Evolutionary conservation across 164 flowering plant genomes (phyloP), one percentile per base, ranked within the genome.

Genomic region (Piper betle): DNA sequence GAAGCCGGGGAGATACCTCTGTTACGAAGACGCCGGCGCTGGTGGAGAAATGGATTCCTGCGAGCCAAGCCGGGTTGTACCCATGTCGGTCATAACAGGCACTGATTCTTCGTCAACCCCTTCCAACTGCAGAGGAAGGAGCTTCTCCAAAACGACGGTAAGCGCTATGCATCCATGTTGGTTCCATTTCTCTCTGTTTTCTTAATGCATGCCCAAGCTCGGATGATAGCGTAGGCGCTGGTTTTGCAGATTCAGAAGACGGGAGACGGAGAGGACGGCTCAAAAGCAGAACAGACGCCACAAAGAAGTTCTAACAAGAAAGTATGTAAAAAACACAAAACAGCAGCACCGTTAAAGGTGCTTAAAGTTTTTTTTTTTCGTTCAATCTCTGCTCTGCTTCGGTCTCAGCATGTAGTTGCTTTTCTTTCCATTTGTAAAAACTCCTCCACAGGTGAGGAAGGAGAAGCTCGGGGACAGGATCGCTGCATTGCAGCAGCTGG

Each of bases 401-500:
- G 6, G 13, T 19, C 1, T 37, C 12, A 2, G 5, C 15, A 11
- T 19, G 19, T 65, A 5, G 20, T 37, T 52, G 15, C 42, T n/a
- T 37, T 20, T 10, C 7, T 43, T 46, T 6, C 3, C 39, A 3
- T 55, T 11, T 55, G 37, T 37, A 2, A 20, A 17, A 53, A 53
- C 39, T 38, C 33, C 4, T 33, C 15, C 11, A 2, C 58, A 86
- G 93, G 85, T 39, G 59, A 86, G 78, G 75, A 91, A 85, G 58
- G 94, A 83, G 80, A 91, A 83, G 74, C 76, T 91, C 12, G 96
- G 96, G 15, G 97, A 87, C 20, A 67, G 96, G 77, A 83, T 91
- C 55, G 64, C 89, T 33, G 79, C 96, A 8, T 64, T 91, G 75
- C 96, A 86, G 68, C 91, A 87, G 67, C 84, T 91, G 7, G 97